Base-by-base conservation (phyloP, 2,329 filamentous ascomycete genomes). In the Fusarium sublunatum region DNA sequence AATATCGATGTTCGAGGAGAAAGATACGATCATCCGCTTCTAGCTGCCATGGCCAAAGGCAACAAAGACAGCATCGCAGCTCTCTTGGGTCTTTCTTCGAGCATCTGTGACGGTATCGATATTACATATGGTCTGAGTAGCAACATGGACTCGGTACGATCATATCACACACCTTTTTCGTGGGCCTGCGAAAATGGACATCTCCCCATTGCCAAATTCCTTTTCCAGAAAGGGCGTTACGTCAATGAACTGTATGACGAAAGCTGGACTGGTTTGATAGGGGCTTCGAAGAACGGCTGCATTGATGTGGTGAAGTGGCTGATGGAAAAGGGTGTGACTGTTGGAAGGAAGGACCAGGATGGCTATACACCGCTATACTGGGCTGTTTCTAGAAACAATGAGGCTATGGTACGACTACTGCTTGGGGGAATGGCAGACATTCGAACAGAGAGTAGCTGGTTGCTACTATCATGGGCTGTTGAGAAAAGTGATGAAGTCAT, bases 31-130 rank as follows among this genome's bases (percentile, higher is more conserved):
- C 3, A 5, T 2, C 62, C 64, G 6, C n/a, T 67, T 1, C 36
- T 68, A 28, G 62, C 59, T 1, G 67, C 67, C 0, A 7, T 66
- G 5, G 60, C 57, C 11, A 62, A 34, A 2, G 44, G 38, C 0
- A 36, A 64, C 13, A 49, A 49, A 2, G 41, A 48, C 10, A 52
- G 53, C 6, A 44, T 61, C 12, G 7, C n/a, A 25, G 26, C 55
- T 9, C 12, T 67, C 4, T 32, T 64, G 6, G 32, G 32, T 6
- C 6, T 56, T 3, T 12, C 24, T 2, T 41, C 41, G 10, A 35
- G 7, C 2, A n/a, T 45, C 6, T 9, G 7, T 4, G 7, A 41
- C 2, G 47, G 47, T 0, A 26, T 29, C 19, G 47, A 46, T 7
- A 12, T 31, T 8, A 6, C 7, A 1, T 10, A 8, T 3, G 29